A percentile compares a stretch with the other conserved stretches of the same genome.
phyloP scores from a whole-genome alignment of 176 grass and related monocot species.

The Pharus latifolius region DNA sequence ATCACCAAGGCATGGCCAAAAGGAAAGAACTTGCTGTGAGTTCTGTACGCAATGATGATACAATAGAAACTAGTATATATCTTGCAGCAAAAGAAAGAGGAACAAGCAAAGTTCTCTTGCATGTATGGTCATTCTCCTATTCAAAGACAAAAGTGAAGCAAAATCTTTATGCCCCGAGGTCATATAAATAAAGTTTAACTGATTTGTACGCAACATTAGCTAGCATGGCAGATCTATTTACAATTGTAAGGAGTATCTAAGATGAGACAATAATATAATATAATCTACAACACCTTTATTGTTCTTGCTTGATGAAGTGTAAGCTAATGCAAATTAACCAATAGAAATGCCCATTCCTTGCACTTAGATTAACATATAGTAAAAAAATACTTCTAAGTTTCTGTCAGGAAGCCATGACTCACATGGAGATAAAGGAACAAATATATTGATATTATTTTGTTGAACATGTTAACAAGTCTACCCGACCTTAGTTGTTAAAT shows the following conservation, averaged over 20 bases:
- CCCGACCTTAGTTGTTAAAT: not conserved
- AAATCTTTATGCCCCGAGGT: not conserved
- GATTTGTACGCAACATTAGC: not conserved
- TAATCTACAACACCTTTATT: not conserved
- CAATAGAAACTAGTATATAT: not conserved
- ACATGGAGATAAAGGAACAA: not conserved
- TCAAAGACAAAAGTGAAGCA: not conserved
- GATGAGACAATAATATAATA: not conserved
- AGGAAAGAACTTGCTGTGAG: not conserved
- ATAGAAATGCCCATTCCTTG: slow-evolving; percentile 18
- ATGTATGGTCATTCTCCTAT: too few relatives aligned
- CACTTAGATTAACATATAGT: not conserved
- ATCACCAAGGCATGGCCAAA: slow-evolving; percentile 10
- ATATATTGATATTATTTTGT: not conserved
- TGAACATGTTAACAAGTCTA: not conserved
- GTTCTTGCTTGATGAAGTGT: not conserved
- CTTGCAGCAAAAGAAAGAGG: not conserved
- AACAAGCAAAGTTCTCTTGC: not conserved
- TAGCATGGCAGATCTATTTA: not conserved
- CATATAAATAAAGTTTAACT: not conserved
- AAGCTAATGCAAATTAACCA: not conserved
- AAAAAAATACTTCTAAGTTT: not conserved
- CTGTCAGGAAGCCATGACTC: not conserved
- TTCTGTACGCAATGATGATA: slow-evolving; percentile 30
- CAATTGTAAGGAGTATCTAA: not conserved